Conservation (phyloP, 495 filamentous ascomycete species). For the Penicillium tannophilum region DNA sequence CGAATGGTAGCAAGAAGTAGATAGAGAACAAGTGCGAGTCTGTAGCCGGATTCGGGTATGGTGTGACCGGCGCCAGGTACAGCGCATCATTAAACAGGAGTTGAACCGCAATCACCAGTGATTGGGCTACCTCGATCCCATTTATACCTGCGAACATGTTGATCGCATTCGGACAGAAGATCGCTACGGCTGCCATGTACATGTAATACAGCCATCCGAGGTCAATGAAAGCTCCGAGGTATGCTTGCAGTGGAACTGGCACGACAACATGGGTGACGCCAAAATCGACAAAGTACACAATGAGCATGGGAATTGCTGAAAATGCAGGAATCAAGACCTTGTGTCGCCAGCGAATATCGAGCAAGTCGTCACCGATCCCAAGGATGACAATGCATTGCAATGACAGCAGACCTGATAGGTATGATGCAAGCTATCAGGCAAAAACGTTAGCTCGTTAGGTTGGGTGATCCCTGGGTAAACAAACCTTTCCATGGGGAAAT, state of each 20-base stretch:
- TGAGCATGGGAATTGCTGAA: conserved; percentile 88
- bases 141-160: conserved; percentile 99
- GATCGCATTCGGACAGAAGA: conserved; percentile 97
- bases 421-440: conserved; percentile 76
- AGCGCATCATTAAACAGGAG: conserved; percentile 88
- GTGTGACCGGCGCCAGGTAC: conserved; percentile 60
- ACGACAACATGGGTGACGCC: conserved; percentile 94
- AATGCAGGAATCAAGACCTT: conserved; percentile 97
- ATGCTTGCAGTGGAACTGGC: conserved; percentile 77
- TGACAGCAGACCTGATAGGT: conserved; percentile 89
- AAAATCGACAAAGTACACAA: conserved; percentile 98
- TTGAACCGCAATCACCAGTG: conserved; percentile 82
- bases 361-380: conserved; percentile 92
- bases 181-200: conserved; percentile 93
- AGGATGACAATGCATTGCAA: conserved; percentile 87
- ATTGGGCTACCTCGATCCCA: conserved; percentile 94
- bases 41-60: conserved; percentile 87
- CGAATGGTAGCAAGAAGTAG: conserved; percentile 90
- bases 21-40: conserved; percentile 95
- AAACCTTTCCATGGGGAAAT: conserved; percentile 92
- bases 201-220: conserved; percentile 90
- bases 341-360: conserved; percentile 98
- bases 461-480: conserved; percentile 1
- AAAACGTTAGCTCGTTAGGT: background rate
- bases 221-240: conserved; percentile 79